Evolutionary conservation across 192 early-diverging fungal genomes (phyloP), one percentile per base, ranked within the genome.

Genomic region (Coemansia brasiliensis): DNA sequence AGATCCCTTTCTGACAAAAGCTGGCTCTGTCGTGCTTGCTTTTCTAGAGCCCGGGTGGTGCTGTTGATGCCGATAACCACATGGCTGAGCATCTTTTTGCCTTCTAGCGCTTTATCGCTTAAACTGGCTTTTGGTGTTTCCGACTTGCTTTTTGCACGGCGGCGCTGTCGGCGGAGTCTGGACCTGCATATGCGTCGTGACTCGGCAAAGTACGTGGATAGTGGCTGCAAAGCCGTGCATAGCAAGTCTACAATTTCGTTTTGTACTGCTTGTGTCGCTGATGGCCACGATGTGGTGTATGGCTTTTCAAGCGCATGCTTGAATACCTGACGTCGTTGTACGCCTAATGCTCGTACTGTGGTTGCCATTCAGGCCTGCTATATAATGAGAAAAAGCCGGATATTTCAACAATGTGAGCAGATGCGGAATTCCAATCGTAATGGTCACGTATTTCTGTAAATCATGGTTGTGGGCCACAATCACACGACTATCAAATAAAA

Each of bases 281-380:
- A 42, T 10, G 74, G 74, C 74, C 74, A 78, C 2, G 26, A 18
- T 25, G 65, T 78, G 2, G 65, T 56, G 26, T 67, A 70, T 1
- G 74, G 74, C 42, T 67, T 71, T 32, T 65, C 74, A 9, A 78
- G 60, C 1, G 65, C 68, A 32, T 78, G 68, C 49, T 78, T 78
- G 48, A 78, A 67, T 42, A 78, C 68, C 18, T 59, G 60, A 6
- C 68, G 74, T 17, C 61, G 49, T 54, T 58, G 59, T 5, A 56
- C 40, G 57, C 63, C 53, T 1, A 52, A 51, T 9, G 53, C 42
- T 20, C 74, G 74, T 17, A 54, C 69, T 0, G 73, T 60, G 1
- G 53, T 39, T 6, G 46, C 29, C 21, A 51, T 35, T 35, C 32
- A 35, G 32, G 6, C 32, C 10, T 7, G n/a, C n/a, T n/a, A n/a